Base-by-base conservation (phyloP, 306 rosid genomes). In the Vigna radiata region DNA sequence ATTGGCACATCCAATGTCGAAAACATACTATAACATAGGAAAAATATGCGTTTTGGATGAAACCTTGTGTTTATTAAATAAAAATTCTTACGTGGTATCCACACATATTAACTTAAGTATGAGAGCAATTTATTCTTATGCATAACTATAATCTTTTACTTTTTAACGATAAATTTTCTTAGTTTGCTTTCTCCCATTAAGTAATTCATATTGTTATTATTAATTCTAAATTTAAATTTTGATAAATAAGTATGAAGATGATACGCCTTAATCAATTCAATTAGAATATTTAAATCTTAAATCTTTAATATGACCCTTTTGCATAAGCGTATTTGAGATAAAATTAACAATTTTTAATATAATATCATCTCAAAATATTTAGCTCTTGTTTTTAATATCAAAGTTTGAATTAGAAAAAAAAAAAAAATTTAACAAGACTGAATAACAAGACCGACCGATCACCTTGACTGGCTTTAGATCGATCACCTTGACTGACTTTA, bases 11-110 rank as follows among this genome's bases (percentile, higher is more conserved):
- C 76, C 36, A 53, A 53, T 18, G 12, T 53, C 21, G 33, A 71
- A 36, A 52, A 33, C 36, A 4, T 18, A 7, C 7, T 36, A 36
- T 13, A 53, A 19, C 50, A 7, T 12, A 6, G 64, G 6, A 53
- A 71, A 36, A 71, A 18, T 19, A 54, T 19, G 63, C 65, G 76
- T 19, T 54, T 54, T 55, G 37, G 39, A 41, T 54, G 14, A 21
- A 54, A 72, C 16, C 21, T 70, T 15, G 2, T 23, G 16, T 36
- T 19, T 1, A 23, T 46, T 44, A 12, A 64, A 31, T 62, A 33
- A 15, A 29, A 31, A 15, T 3, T 29, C 5, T 60, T 36, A 63
- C 25, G 8, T n/a, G 47, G 8, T n/a, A 31, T 31, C 13, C 68
- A 36, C 48, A 36, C 68, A 36, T 15, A 60, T n/a, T 63, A 29